Conservation (phyloP, 2,329 filamentous ascomycete genomes). For the Paracamarosporium sp. region DNA sequence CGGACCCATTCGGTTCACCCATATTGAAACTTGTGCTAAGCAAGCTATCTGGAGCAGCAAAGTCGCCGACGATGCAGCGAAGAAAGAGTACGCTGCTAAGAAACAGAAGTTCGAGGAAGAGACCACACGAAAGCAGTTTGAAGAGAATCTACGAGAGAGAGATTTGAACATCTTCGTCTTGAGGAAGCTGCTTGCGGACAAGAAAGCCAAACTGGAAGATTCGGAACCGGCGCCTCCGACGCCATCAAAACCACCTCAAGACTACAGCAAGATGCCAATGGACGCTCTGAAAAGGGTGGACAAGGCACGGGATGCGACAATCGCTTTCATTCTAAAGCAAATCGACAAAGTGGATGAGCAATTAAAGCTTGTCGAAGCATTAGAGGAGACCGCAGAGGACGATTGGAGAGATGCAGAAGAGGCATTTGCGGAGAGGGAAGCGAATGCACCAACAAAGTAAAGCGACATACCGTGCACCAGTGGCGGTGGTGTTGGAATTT, state of each 20-base stretch:
- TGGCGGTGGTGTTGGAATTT: neutral
- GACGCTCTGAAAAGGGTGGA: slow-evolving; percentile 51
- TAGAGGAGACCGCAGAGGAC: slow-evolving; percentile 28
- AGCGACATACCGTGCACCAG: slow-evolving; percentile 1
- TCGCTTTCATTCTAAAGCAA: slow-evolving; percentile 59
- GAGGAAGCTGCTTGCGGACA: slow-evolving; percentile 53
- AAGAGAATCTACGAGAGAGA: slow-evolving; percentile 44
- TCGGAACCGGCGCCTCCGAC: slow-evolving; percentile 30
- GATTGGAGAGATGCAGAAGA: slow-evolving; percentile 21
- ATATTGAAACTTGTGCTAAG: slow-evolving; percentile 58
- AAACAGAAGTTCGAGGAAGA: slow-evolving; percentile 47
- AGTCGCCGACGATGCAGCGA: slow-evolving; percentile 36
- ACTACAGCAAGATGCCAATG: slow-evolving; percentile 53
- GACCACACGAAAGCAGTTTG: slow-evolving; percentile 46
- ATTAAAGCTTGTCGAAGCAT: slow-evolving; percentile 30
- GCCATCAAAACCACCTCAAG: slow-evolving; percentile 38
- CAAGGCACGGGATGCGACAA: slow-evolving; percentile 60
- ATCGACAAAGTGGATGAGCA: slow-evolving; percentile 59
- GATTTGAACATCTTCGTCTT: slow-evolving; percentile 58
- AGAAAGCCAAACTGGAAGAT: slow-evolving; percentile 42
- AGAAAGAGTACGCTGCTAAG: slow-evolving; percentile 43
- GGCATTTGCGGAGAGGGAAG: neutral
- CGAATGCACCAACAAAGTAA: slow-evolving; percentile 1
- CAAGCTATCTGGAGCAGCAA: slow-evolving; percentile 56
- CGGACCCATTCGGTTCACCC: slow-evolving; percentile 60